These are phyloP conservation scores for Tulasnella sp. DNA, from an alignment of 768 basidiomycete species.

Conservation along the genomic window DNA sequence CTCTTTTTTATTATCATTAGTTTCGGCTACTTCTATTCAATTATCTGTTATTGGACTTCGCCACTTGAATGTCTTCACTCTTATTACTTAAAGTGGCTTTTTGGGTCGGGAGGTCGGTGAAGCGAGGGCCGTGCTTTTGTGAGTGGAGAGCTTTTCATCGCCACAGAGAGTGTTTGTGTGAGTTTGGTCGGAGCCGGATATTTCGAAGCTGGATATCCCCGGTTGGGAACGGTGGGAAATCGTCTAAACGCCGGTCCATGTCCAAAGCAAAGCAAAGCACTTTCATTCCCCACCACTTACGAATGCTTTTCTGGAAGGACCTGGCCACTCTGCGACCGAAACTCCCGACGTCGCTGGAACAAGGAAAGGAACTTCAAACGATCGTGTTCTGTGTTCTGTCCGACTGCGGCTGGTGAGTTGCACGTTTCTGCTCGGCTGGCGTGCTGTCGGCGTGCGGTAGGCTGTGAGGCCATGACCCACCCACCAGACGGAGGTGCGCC, in stretches of 20 bases:
- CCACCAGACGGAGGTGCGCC: not conserved
- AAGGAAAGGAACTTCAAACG: not conserved
- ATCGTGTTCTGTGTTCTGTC: not conserved
- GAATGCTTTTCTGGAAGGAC: not conserved
- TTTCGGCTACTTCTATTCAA: not conserved
- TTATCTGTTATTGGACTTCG: not conserved
- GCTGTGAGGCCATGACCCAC: not conserved
- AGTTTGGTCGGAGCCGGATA: not conserved
- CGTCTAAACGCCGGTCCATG: not conserved
- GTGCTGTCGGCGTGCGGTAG: not conserved
- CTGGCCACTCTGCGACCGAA: not conserved
- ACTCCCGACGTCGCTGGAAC: not conserved
- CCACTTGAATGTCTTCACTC: not conserved
- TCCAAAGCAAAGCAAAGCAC: not conserved
- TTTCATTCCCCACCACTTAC: not conserved
- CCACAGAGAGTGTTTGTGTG: not conserved
- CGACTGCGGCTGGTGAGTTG: not conserved
- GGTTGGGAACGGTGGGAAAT: not conserved
- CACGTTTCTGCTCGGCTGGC: not conserved
- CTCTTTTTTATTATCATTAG: not conserved
- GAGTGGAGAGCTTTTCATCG: not conserved
- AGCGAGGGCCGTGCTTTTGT: not conserved
- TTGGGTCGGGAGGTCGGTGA: not conserved
- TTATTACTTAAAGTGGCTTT: not conserved
- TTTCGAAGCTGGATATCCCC: not conserved